Base-by-base conservation (phyloP, 352 stramenopile species). In the Saprolegnia diclina region DNA sequence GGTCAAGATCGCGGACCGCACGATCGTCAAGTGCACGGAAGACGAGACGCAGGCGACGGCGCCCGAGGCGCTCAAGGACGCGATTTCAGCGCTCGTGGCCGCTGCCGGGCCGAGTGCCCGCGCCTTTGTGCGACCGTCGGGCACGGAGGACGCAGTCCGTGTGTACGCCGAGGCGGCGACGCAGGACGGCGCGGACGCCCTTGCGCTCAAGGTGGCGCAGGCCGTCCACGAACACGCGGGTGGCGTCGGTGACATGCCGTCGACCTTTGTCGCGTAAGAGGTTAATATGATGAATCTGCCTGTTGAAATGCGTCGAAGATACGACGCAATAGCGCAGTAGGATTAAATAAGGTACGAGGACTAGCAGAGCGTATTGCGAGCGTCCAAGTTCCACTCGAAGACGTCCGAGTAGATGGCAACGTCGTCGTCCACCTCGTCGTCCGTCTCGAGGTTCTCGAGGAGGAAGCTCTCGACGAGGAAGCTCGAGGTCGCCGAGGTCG, bases 101-200 rank as follows among this genome's bases (percentile, higher is more conserved):
- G 81, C 83, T 32, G 62, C 72, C 42, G 56, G 56, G n/a, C 80
- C 81, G 57, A 79, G 82, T 24, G 83, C 77, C 22, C 85, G 85
- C 24, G 85, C 78, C 32, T 99, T 99, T 76, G 89, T 99, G 22
- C 86, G 97, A 45, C 94, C 97, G 32, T 99, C 93, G 66, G 97
- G 97, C 26, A 99, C 97, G 0, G 97, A 99, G 76, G 91, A 99
- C 75, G 96, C 96, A 10, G 97, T 99, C 38, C 94, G 97, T 46
- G 90, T 99, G 42, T 99, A 99, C 82, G 97, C 97, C 32, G 97
- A 99, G 78, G 95, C 96, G 21, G 76, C 85, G 68, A 97, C 88
- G 22, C 85, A 97, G 74, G 78, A 81, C 21, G 81, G 90, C 64
- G 96, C 94, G 0, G 93, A 99, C 72, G 81, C 81, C 44, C 80